Conservation (phyloP, 768 basidiomycete genomes). For the Mycena pura region DNA sequence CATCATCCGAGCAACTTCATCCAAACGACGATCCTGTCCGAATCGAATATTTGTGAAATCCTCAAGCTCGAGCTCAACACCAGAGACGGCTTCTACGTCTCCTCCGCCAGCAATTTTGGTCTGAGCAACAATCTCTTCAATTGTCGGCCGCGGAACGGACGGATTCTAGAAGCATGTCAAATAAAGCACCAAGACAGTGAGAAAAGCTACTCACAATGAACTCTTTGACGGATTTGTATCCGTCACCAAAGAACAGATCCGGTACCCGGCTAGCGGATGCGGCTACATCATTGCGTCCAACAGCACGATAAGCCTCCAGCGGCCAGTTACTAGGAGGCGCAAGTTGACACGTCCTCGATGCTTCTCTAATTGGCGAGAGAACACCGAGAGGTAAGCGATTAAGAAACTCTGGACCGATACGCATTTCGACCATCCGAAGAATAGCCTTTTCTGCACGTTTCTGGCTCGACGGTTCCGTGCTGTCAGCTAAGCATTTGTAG, state of each 20-base stretch:
- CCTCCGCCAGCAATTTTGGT: conserved; percentile 58
- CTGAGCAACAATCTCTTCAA: conserved; percentile 57
- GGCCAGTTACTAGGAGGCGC: conserved; percentile 81
- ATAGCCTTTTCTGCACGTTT: conserved; percentile 75
- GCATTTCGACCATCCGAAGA: conserved; percentile 56
- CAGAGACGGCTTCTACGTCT: conserved; percentile 65
- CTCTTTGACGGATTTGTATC: conserved; percentile 64
- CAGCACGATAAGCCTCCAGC: conserved; percentile 65
- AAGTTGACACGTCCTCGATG: conserved; percentile 82
- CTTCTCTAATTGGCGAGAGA: conserved; percentile 82
- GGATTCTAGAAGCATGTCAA: conserved; percentile 49
- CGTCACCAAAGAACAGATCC: conserved; percentile 54
- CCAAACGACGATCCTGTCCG: conserved; percentile 86
- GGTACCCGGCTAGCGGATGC: conserved; percentile 59
- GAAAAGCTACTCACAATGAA: conserved; percentile 52
- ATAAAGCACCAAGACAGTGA: background rate
- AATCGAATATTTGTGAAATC: conserved; percentile 87
- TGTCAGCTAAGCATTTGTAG: conserved; percentile 68
- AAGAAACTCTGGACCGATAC: conserved; percentile 55
- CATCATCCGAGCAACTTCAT: conserved; percentile 91
- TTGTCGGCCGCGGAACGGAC: conserved; percentile 54
- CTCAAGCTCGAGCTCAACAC: conserved; percentile 74
- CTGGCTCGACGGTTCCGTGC: conserved; percentile 53
- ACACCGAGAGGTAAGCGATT: conserved; percentile 71
- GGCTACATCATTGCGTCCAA: conserved; percentile 79